Evolutionary conservation across 768 basidiomycete species (phyloP).

Genomic region (Boletus vinaceobasis): DNA sequence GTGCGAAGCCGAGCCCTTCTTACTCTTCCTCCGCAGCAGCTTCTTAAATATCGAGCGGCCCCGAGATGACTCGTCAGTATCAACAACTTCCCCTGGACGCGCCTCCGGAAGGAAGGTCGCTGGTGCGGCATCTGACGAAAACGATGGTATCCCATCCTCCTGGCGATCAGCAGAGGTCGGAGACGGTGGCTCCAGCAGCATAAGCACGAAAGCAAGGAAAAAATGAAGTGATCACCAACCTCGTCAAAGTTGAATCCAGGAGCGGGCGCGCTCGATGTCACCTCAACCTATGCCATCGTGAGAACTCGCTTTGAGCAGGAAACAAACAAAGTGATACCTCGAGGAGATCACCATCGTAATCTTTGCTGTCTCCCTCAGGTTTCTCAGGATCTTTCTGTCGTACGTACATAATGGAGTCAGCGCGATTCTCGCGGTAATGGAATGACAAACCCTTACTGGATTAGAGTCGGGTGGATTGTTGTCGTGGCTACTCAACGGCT

Average conservation of each 20-base stretch:
- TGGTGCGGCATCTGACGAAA: background rate
- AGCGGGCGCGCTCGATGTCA: background rate
- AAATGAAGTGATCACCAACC: background rate
- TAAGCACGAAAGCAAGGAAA: background rate
- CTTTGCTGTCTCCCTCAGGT: background rate
- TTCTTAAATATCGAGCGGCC: too few relatives aligned
- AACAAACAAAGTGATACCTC: background rate
- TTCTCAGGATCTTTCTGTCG: too few relatives aligned
- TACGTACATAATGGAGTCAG: background rate
- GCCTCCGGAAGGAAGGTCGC: background rate
- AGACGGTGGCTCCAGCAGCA: background rate
- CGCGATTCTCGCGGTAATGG: too few relatives aligned
- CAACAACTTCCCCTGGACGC: background rate
- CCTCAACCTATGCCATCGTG: background rate
- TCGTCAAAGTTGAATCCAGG: background rate
- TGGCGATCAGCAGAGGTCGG: background rate
- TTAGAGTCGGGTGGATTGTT: background rate
- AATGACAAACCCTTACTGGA: too few relatives aligned
- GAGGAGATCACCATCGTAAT: background rate
- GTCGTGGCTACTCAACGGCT: background rate
- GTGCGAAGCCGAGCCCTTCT: too few relatives aligned
- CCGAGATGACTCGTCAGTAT: too few relatives aligned
- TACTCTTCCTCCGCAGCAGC: too few relatives aligned
- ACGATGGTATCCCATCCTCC: background rate
- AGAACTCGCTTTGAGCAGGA: background rate